Percentiles rank a stretch among this genome's conserved stretches.
Evolutionary conservation across 495 filamentous ascomycete species (phyloP).

Genomic region (Cladorrhinum samala): DNA sequence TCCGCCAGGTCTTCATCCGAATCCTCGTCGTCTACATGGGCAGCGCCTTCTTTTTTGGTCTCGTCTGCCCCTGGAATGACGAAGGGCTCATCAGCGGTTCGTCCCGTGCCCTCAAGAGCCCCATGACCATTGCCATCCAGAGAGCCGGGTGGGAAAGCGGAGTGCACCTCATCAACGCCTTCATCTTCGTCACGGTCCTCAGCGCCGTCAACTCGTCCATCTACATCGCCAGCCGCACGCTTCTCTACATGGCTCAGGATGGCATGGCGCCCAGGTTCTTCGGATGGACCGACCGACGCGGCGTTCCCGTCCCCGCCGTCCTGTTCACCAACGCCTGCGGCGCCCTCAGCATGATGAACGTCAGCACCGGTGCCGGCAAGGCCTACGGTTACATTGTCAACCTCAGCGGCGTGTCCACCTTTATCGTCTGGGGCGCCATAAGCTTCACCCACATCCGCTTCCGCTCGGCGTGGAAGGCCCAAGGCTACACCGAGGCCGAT

Average conservation of each 20-base stretch:
- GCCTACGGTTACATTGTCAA: conserved; percentile 49
- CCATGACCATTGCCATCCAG: conserved; percentile 56
- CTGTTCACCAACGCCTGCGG: conserved; percentile 58
- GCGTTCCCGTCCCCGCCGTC: conserved; percentile 60
- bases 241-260: conserved; percentile 61
- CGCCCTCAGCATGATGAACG: conserved; percentile 60
- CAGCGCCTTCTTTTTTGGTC: conserved; percentile 64
- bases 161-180: conserved; percentile 63
- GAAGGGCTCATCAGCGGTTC: conserved; percentile 43
- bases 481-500: conserved; percentile 47
- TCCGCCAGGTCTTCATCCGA: conserved; percentile 69
- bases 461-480: conserved; percentile 48
- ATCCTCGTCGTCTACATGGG: conserved; percentile 72
- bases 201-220: conserved; percentile 65
- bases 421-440: conserved; percentile 63
- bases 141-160: conserved; percentile 49
- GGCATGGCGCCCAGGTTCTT: conserved; percentile 61
- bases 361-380: conserved; percentile 52
- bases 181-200: conserved; percentile 63
- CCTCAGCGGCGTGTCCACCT: conserved; percentile 52
- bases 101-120: conserved; percentile 44
- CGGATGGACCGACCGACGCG: conserved; percentile 54
- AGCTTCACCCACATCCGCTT: conserved; percentile 63
- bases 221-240: conserved; percentile 59
- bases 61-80: conserved; percentile 48